These are phyloP conservation scores for Ascochyta rabiei DNA, from an alignment of 2,329 filamentous ascomycete genomes.

Conservation along the genomic window DNA sequence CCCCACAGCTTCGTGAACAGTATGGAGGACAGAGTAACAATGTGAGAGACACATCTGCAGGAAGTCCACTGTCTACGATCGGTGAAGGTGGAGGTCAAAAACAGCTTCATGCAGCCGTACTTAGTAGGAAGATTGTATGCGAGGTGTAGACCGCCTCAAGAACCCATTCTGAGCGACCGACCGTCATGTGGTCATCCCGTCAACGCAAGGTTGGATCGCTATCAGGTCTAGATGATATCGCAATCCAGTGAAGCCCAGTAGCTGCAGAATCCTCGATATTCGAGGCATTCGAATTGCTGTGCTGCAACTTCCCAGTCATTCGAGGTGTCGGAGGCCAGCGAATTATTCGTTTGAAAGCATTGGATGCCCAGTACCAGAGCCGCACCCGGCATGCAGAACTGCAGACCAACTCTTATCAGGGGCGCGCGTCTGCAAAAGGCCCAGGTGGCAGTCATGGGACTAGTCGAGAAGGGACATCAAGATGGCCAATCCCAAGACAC, in stretches of 20 bases:
- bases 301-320: background rate
- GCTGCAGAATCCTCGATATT: background rate
- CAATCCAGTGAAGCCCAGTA: background rate
- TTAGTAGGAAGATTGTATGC: background rate
- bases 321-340: background rate
- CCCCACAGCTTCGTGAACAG: background rate
- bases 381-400: background rate
- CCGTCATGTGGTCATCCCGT: background rate
- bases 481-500: background rate
- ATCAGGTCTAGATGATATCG: background rate
- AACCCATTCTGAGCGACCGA: background rate
- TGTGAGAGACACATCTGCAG: constrained; percentile 3
- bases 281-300: background rate
- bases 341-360: constrained; percentile 1
- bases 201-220: background rate
- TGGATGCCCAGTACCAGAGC: constrained; percentile 8
- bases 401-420: background rate
- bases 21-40: background rate
- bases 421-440: background rate
- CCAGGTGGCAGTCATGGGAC: background rate
- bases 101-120: background rate
- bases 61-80: background rate
- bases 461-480: background rate
- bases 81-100: background rate
- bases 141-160: background rate